phyloP scores from a whole-genome alignment of 2,329 filamentous ascomycete genomes.

The Exophiala sp. region DNA sequence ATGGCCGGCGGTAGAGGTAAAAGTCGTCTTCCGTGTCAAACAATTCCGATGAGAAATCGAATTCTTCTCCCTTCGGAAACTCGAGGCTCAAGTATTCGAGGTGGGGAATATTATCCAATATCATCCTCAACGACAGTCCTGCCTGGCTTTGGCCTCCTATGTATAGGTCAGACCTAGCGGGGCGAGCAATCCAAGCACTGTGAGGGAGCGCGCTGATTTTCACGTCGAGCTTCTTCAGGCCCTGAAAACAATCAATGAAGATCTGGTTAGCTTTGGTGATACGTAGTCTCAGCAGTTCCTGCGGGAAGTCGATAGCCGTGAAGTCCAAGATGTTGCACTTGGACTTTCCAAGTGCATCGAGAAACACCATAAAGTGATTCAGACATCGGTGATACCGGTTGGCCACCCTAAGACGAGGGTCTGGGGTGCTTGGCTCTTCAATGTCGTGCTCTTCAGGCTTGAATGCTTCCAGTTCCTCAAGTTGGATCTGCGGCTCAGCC shows the following conservation, averaged over 20 bases:
- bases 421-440: conserved; percentile 15
- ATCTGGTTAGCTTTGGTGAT: conserved; percentile 1
- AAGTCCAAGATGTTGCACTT: conserved; percentile 5
- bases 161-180: conserved; percentile 7
- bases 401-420: conserved; percentile 15
- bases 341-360: conserved; percentile 13
- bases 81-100: conserved; percentile 17
- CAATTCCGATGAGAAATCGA: conserved; percentile 18
- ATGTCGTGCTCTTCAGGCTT: conserved; percentile 10
- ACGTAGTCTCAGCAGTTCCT: conserved; percentile 10
- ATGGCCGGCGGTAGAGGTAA: conserved; percentile 16
- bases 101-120: conserved; percentile 12
- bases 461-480: conserved; percentile 23
- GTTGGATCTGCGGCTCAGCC: conserved; percentile 20
- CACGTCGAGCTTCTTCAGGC: conserved; percentile 12
- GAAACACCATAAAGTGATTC: conserved; percentile 20
- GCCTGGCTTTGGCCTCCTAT: conserved; percentile 10
- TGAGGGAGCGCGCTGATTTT: conserved; percentile 19
- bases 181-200: conserved; percentile 21
- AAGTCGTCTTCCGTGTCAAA: conserved; percentile 23
- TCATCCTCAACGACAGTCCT: conserved; percentile 6
- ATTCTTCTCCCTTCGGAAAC: conserved; percentile 15
- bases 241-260: conserved; percentile 7
- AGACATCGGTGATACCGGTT: conserved; percentile 19
- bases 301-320: conserved; percentile 16